Base-by-base conservation (phyloP, 768 basidiomycete species). In the Russula sp. region DNA sequence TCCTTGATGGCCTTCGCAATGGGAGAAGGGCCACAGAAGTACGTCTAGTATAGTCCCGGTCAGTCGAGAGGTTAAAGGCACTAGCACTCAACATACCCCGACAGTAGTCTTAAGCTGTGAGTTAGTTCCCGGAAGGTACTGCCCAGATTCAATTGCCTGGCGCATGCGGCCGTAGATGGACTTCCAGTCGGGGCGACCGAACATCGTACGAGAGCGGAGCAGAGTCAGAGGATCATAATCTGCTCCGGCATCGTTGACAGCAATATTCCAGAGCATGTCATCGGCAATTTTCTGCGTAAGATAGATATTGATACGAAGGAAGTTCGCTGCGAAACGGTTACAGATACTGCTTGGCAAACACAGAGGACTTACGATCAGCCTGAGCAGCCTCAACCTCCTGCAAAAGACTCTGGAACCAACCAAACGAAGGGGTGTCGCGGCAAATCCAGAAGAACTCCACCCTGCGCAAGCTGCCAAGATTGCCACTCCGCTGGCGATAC, bases 371-470 rank as follows among this genome's bases (percentile, higher is more conserved):
- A 93, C 92, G 89, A 79, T 94, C 91, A 40, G 85, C 85, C 71
- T 94, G 93, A 50, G 90, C 88, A 54, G 84, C 85, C 73, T 97
- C 94, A 51, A 97, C 86, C 72, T 94, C 87, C 70, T 88, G 87
- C 63, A 97, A 79, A 57, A 97, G 77, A 64, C 82, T 86, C 74
- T 95, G 91, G 83, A 98, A 96, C 94, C 94, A 97, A 69, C 92
- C 94, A 70, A 97, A 94, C n/a, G 90, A 91, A n/a, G 91, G 91
- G n/a, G 89, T 85, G 68, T 94, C 91, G 72, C 91, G 87, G 73
- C 88, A 91, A 66, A 92, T 83, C 94, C 94, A 96, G 77, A 96
- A 91, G 75, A 96, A 95, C 69, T 96, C 92, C 62, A 97, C 95
- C 48, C 89, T 84, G 57, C 88, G 86, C 61, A 98, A 84, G 35